Conservation (phyloP, 805 yeast genomes). For the Ogataea ganodermae region DNA sequence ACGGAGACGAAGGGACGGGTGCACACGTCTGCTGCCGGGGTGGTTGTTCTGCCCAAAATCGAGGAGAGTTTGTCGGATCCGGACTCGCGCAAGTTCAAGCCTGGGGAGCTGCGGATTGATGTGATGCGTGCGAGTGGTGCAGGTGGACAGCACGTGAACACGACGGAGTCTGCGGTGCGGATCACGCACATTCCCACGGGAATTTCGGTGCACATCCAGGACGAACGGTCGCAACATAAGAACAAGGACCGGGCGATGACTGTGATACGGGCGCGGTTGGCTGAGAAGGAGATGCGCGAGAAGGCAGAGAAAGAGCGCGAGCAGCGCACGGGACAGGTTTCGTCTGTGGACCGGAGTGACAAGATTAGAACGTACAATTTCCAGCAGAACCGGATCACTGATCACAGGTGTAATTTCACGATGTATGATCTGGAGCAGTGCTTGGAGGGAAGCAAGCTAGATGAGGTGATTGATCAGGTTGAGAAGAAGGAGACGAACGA, state of each 20-base stretch:
- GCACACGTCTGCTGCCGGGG: conserved; percentile 96
- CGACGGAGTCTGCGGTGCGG: conserved; percentile 96
- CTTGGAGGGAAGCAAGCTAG: conserved; percentile 60
- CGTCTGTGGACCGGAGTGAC: conserved; percentile 87
- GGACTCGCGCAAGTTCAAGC: conserved; percentile 59
- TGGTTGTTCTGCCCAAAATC: conserved; percentile 85
- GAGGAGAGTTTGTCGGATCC: conserved; percentile 53
- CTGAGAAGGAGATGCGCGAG: conserved; percentile 72
- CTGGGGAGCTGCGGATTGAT: conserved; percentile 88
- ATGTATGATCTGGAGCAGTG: conserved; percentile 73
- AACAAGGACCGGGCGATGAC: conserved; percentile 92
- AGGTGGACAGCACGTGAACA: conserved; percentile 98
- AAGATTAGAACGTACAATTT: conserved; percentile 92
- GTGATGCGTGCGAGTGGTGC: conserved; percentile 98
- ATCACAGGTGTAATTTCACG: conserved; percentile 84
- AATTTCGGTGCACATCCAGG: conserved; percentile 85
- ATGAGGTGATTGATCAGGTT: conserved; percentile 56
- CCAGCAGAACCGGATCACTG: conserved; percentile 91
- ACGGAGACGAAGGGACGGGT: conserved; percentile 93
- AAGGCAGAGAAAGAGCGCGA: conserved; percentile 64
- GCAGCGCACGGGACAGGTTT: conserved; percentile 78
- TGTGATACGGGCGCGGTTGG: conserved; percentile 78
- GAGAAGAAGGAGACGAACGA: conserved; percentile 47
- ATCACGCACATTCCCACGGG: conserved; percentile 92
- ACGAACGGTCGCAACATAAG: conserved; percentile 91